phyloP scores from a whole-genome alignment of 306 rosid genomes.

The Pueraria montana region DNA sequence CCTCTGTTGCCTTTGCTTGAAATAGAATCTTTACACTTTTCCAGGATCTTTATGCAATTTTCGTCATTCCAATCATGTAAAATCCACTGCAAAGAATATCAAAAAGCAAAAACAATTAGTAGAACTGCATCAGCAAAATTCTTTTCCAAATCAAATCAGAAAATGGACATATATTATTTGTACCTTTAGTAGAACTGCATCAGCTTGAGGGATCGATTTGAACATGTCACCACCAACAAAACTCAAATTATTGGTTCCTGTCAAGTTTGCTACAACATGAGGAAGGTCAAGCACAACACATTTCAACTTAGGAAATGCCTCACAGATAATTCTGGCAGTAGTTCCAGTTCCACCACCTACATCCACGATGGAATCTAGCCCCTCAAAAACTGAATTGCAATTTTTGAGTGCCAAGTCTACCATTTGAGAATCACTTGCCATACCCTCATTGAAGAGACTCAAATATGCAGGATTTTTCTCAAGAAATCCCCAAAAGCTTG shows the following conservation, averaged over 20 bases:
- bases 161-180: too few species aligned
- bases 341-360: neutral
- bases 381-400: neutral
- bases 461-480: neutral
- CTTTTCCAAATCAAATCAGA: too few species aligned
- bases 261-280: neutral
- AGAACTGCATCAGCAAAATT: too few species aligned
- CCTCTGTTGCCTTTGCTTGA: conserved; percentile 35
- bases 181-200: neutral
- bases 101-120: too few species aligned
- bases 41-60: conserved; percentile 46
- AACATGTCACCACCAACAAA: neutral
- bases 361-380: neutral
- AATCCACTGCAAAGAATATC: conserved; percentile 4
- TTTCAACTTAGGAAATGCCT: neutral
- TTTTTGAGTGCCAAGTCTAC: neutral
- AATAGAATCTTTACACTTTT: conserved; percentile 48
- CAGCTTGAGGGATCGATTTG: neutral
- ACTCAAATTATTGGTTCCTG: neutral
- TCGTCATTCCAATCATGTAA: conserved; percentile 49
- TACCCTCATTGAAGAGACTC: neutral
- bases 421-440: neutral
- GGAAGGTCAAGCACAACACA: neutral
- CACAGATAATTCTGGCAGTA: neutral
- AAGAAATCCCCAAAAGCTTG: neutral